phyloP scores from a whole-genome alignment of 2,329 filamentous ascomycete species.

The Dactylellina leptospora region DNA sequence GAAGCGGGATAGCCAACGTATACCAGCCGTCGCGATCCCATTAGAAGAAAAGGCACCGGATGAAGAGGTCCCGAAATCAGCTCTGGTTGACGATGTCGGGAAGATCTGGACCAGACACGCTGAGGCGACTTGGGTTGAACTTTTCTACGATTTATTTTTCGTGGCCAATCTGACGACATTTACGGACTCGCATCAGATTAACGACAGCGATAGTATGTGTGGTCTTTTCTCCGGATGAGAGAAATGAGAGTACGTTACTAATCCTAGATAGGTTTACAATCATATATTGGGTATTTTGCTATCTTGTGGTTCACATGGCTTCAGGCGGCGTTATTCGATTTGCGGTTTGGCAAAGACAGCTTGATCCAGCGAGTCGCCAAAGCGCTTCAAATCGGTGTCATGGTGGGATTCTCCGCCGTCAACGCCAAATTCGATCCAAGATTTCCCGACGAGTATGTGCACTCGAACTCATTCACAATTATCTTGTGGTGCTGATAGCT shows the following conservation, averaged over 20 bases:
- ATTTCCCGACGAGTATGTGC: conserved; percentile 39
- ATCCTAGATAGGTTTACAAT: conserved; percentile 59
- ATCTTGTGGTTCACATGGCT: conserved; percentile 76
- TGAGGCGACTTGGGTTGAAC: conserved; percentile 67
- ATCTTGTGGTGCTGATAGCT: background rate
- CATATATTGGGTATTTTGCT: conserved; percentile 67
- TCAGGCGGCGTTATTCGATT: conserved; percentile 71
- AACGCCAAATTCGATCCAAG: conserved; percentile 60
- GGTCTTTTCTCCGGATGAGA: background rate
- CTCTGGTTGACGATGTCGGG: conserved; percentile 38
- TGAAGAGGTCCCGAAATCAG: conserved; percentile 31
- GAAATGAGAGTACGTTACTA: background rate
- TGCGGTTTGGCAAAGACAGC: conserved; percentile 72
- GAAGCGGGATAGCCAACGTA: conserved; percentile 30
- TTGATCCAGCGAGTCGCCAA: conserved; percentile 71
- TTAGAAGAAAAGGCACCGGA: conserved; percentile 37
- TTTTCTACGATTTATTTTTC: conserved; percentile 71
- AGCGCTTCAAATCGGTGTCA: conserved; percentile 70
- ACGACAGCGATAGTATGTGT: conserved; percentile 62
- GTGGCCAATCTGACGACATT: conserved; percentile 74
- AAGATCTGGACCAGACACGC: conserved; percentile 52
- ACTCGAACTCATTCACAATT: background rate
- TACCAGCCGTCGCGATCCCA: conserved; percentile 42
- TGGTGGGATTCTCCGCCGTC: conserved; percentile 72
- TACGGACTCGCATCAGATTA: conserved; percentile 67